Evolutionary conservation across 345 rosid species (phyloP).

Genomic region (Mallotus nudiflorus): DNA sequence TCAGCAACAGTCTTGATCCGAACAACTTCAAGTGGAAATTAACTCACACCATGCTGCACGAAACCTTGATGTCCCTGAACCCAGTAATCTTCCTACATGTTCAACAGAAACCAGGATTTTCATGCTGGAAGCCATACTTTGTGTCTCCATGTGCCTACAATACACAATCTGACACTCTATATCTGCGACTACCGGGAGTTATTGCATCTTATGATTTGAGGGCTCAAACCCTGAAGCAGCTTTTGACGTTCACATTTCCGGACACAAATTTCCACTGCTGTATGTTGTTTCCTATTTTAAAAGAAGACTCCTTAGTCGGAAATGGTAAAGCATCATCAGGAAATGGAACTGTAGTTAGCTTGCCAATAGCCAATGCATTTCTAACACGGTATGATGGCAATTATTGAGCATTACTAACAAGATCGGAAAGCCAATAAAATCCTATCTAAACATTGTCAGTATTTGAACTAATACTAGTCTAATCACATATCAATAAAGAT

Average conservation of each 20-base stretch:
- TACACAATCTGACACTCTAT: conserved; percentile 10
- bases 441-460: no score
- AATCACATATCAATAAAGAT: no score
- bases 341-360: background rate
- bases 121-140: conserved; percentile 5
- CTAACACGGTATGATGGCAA: background rate
- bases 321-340: background rate
- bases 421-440: no score
- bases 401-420: background rate
- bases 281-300: background rate
- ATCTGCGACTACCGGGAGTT: conserved; percentile 25
- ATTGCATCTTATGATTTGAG: conserved; percentile 16
- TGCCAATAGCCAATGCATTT: background rate
- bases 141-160: conserved; percentile 24
- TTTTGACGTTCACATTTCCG: conserved; percentile 24
- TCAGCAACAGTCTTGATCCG: background rate
- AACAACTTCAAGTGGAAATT: conserved; percentile 19
- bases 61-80: background rate
- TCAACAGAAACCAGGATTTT: background rate
- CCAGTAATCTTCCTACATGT: background rate
- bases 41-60: background rate
- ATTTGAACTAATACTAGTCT: no score
- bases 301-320: background rate
- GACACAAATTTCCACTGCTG: conserved; percentile 10
- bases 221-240: conserved; percentile 15